A percentile compares a stretch with the other conserved stretches of the same genome.
phyloP scores from a whole-genome alignment of 495 filamentous ascomycete genomes.

The Hypoxylon crocopeplum region DNA sequence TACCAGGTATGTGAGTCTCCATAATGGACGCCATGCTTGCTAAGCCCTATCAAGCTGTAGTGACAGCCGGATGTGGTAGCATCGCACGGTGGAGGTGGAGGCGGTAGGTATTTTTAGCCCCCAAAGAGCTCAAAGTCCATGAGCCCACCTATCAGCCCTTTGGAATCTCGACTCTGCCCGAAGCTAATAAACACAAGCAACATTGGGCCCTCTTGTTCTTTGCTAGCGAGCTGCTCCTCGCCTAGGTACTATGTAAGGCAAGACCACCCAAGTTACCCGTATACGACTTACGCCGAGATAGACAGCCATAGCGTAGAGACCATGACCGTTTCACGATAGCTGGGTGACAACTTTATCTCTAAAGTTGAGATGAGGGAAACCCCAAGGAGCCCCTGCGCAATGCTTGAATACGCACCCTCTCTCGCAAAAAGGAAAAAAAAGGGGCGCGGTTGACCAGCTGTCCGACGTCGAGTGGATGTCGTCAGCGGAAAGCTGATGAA shows the following conservation, averaged over 20 bases:
- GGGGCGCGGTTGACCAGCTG: slow-evolving; percentile 6
- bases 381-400: slow-evolving; percentile 1
- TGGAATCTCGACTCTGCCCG: neutral
- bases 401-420: slow-evolving; percentile 4
- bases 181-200: neutral
- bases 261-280: too few relatives aligned
- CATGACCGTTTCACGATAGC: too few relatives aligned
- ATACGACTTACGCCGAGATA: too few relatives aligned
- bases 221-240: too few relatives aligned
- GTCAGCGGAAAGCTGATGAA: slow-evolving; percentile 26
- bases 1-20: neutral
- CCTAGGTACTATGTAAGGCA: too few relatives aligned
- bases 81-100: neutral
- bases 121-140: slow-evolving; percentile 6
- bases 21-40: neutral
- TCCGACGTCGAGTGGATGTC: slow-evolving; percentile 8
- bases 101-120: neutral
- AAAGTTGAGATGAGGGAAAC: too few relatives aligned
- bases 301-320: too few relatives aligned
- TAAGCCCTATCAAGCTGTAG: slow-evolving; percentile 20
- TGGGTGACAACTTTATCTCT: too few relatives aligned
- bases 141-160: neutral
- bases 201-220: too few relatives aligned
- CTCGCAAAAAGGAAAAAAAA: neutral
- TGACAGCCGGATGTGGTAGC: too few relatives aligned